These are phyloP conservation scores for Ceratonia siliqua DNA, from an alignment of 306 rosid species.

Conservation along the genomic window DNA sequence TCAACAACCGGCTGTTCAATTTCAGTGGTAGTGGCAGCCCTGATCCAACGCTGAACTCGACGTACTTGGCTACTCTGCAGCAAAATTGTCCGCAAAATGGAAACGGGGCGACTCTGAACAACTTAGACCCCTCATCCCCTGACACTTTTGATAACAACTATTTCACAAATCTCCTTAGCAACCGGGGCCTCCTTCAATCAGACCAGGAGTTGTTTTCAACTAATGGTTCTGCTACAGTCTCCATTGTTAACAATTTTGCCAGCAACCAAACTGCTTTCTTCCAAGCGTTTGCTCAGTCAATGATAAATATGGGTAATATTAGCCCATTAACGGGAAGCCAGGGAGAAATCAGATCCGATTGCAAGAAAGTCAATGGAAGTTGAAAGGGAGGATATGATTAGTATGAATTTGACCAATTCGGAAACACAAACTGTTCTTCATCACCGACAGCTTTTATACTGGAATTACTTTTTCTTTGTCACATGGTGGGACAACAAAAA, in stretches of 20 bases:
- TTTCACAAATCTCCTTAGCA: slow-evolving; percentile 45
- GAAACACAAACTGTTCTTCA: neutral
- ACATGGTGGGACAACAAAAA: too few species aligned
- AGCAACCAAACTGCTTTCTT: slow-evolving; percentile 58
- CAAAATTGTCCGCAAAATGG: slow-evolving; percentile 68
- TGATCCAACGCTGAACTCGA: slow-evolving; percentile 59
- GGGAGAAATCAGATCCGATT: slow-evolving; percentile 65
- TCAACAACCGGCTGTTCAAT: slow-evolving; percentile 53
- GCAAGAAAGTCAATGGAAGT: slow-evolving; percentile 65
- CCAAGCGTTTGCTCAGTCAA: slow-evolving; percentile 57
- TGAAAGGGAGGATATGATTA: neutral
- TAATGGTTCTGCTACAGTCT: slow-evolving; percentile 44
- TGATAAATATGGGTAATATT: slow-evolving; percentile 78
- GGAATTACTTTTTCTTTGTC: slow-evolving; percentile 13
- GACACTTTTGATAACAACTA: slow-evolving; percentile 63
- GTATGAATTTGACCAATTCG: neutral
- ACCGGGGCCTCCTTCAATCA: slow-evolving; percentile 56
- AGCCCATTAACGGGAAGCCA: slow-evolving; percentile 53
- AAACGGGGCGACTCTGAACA: slow-evolving; percentile 36
- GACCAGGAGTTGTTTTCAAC: slow-evolving; percentile 64
- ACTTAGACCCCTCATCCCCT: slow-evolving; percentile 48
- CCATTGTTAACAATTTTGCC: slow-evolving; percentile 58
- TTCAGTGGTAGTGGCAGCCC: slow-evolving; percentile 51
- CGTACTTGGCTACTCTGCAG: slow-evolving; percentile 52
- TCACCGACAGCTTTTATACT: neutral